phyloP scores from a whole-genome alignment of 768 basidiomycete species.

The Boletus vermiculosoides region DNA sequence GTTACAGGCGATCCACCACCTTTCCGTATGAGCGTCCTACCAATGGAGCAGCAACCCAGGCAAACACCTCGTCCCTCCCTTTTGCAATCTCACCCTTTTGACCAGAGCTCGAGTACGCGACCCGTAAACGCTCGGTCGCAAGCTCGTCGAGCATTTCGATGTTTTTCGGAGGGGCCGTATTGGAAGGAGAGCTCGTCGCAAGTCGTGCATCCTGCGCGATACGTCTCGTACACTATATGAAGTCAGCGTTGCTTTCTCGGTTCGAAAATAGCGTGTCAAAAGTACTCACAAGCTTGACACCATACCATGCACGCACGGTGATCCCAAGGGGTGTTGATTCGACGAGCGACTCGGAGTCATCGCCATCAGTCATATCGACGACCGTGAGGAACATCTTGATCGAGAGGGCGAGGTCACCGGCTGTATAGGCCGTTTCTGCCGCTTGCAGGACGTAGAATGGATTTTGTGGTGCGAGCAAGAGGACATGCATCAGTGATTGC shows the following conservation, averaged over 20 bases:
- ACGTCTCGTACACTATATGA: conserved; percentile 55
- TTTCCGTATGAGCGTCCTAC: not conserved
- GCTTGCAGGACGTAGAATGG: conserved; percentile 80
- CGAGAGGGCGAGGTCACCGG: conserved; percentile 70
- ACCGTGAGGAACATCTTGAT: conserved; percentile 77
- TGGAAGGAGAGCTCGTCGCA: conserved; percentile 49
- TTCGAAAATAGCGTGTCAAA: not conserved
- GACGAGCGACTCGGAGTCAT: conserved; percentile 47
- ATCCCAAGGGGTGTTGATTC: conserved; percentile 53
- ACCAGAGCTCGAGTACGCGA: conserved; percentile 53
- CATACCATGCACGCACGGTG: conserved; percentile 76
- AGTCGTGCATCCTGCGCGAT: conserved; percentile 43
- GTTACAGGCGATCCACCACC: not conserved
- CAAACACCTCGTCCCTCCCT: conserved; percentile 43
- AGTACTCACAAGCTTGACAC: conserved; percentile 69
- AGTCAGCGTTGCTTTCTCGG: conserved; percentile 3
- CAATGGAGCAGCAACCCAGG: conserved; percentile 38
- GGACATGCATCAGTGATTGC: conserved; percentile 75
- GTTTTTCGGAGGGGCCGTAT: conserved; percentile 54
- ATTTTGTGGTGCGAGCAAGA: conserved; percentile 83
- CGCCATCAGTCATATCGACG: conserved; percentile 73
- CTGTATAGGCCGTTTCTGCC: conserved; percentile 86
- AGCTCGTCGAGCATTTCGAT: conserved; percentile 64
- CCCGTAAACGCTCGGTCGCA: conserved; percentile 67
- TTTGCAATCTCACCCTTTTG: conserved; percentile 38